Percentiles rank a stretch among this genome's conserved stretches.
These are phyloP conservation scores for Extremus antarcticus DNA, from an alignment of 495 filamentous ascomycete species.

Conservation along the genomic window DNA sequence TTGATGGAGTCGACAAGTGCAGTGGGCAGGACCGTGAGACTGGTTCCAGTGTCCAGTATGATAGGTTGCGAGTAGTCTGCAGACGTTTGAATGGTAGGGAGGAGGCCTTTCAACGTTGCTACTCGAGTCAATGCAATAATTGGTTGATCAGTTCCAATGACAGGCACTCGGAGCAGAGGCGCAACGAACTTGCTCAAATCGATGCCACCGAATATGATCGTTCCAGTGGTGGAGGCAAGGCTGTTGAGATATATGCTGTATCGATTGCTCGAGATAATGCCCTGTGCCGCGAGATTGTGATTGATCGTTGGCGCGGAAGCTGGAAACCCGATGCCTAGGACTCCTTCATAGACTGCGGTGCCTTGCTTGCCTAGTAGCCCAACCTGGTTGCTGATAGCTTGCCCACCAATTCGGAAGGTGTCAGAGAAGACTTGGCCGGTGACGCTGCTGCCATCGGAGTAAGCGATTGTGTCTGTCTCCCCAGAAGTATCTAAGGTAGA, in stretches of 20 bases:
- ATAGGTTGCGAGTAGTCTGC: background rate
- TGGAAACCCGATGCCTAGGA: constrained; percentile 80
- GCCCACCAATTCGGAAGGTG: constrained; percentile 53
- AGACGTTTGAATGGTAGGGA: background rate
- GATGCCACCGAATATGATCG: constrained; percentile 14
- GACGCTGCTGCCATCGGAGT: constrained; percentile 70
- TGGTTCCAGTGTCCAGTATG: constrained; percentile 15
- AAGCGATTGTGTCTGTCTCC: constrained; percentile 47
- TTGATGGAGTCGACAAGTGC: constrained; percentile 2
- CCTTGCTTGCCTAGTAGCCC: constrained; percentile 3
- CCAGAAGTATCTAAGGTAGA: constrained; percentile 5
- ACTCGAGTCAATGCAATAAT: constrained; percentile 5
- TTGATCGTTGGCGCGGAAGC: constrained; percentile 37
- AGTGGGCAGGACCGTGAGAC: constrained; percentile 5
- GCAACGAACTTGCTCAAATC: constrained; percentile 7
- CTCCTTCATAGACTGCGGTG: constrained; percentile 44
- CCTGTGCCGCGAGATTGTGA: constrained; percentile 14
- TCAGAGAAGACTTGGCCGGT: constrained; percentile 76
- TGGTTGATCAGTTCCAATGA: constrained; percentile 4
- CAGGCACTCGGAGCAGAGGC: constrained; percentile 1
- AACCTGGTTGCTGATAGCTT: constrained; percentile 5
- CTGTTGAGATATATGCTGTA: constrained; percentile 18
- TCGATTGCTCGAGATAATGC: constrained; percentile 7
- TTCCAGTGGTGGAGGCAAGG: background rate
- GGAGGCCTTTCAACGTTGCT: background rate